These are phyloP conservation scores for Penicillium hesseltinei DNA, from an alignment of 2,329 filamentous ascomycete species.

Conservation along the genomic window DNA sequence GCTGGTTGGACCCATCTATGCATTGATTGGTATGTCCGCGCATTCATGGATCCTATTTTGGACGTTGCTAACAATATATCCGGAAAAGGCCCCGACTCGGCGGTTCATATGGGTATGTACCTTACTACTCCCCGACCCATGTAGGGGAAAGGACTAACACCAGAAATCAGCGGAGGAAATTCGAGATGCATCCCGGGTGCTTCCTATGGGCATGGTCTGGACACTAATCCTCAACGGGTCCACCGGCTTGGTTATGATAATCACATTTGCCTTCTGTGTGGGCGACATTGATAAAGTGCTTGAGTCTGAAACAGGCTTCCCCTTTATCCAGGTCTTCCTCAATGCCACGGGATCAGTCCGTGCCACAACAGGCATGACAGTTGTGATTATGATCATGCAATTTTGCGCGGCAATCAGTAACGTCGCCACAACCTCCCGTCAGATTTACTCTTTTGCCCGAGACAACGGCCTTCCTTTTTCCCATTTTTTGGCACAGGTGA, in stretches of 20 bases:
- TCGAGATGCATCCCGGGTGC: background rate
- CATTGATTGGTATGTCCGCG: background rate
- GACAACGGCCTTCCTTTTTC: background rate
- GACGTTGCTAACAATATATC: background rate
- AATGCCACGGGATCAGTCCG: background rate
- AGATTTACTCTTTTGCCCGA: background rate
- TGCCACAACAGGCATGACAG: background rate
- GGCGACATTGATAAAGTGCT: background rate
- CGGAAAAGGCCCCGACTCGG: background rate
- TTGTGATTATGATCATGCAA: background rate
- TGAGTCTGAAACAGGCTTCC: background rate
- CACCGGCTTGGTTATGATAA: background rate
- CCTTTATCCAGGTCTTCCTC: background rate
- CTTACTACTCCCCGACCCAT: background rate
- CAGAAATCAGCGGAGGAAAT: background rate
- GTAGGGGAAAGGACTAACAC: background rate
- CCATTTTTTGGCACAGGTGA: background rate
- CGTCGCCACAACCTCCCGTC: conserved; percentile 9
- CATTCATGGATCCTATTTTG: background rate
- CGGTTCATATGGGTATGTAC: background rate
- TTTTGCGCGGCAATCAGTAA: background rate
- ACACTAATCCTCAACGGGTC: background rate
- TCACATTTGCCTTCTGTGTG: background rate
- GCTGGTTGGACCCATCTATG: background rate
- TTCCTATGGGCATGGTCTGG: background rate